Base-by-base conservation (phyloP, 768 basidiomycete species). In the Exsudoporus frostii region DNA sequence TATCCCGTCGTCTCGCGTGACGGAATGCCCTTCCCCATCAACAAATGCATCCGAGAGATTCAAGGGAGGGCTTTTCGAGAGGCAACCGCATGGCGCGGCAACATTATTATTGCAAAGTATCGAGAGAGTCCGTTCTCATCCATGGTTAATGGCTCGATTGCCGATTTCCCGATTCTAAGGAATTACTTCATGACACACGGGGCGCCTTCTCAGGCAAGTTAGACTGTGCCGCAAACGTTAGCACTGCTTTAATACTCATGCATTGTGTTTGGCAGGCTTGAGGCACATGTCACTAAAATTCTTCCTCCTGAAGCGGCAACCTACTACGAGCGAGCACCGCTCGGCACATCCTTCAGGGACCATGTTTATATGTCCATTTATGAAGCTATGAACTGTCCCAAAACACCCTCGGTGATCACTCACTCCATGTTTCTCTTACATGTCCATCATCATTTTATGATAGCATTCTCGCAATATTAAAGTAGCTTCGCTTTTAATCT, bases 1-100 rank as follows among this genome's bases (percentile, higher is more conserved):
- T 92, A 88, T 59, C 89, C 90, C 2, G 73, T 77, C 44, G 67
- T 88, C 34, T 88, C 88, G 45, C 85, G 87, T 53, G 88, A 90
- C 59, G 86, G 85, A 37, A 88, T 86, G 84, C 80, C 86, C 14
- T 91, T 92, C 70, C 90, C 90, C 3, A 66, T 88, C 61, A 92
- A 92, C 74, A 86, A 85, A 63, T 78, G 77, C 58, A 78, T 91
- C 54, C 80, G 81, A 24, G 88, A 90, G 48, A 85, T 90, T 54
- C 89, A 92, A 68, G 86, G 82, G 20, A 66, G 68, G 32, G 65
- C 70, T 19, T 90, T 79, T 70, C 76, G 72, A 60, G 87, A 89
- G 64, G 77, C 80, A 48, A 61, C 62, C 50, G 86, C 88, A 38
- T 92, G 90, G 90, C 79, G 87, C 45, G 90, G 90, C 22, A 90